Percentiles rank a stretch among this genome's conserved stretches.
phyloP scores from a whole-genome alignment of 2,329 filamentous ascomycete species.

The Colletotrichum chlorophyti region DNA sequence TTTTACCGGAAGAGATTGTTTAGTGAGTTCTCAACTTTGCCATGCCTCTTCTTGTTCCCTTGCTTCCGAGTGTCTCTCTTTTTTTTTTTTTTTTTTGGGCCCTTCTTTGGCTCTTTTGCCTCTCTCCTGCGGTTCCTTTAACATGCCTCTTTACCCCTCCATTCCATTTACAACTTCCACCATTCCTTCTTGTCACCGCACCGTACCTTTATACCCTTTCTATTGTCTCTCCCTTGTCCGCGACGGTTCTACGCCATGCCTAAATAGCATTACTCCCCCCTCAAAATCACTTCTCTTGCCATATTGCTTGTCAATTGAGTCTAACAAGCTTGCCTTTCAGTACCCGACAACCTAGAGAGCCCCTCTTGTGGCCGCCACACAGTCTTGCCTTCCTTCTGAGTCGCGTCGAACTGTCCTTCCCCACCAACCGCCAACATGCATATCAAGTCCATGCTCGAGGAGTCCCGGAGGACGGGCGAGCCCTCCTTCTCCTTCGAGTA shows the following conservation, averaged over 20 bases:
- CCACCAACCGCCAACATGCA: conserved; percentile 71
- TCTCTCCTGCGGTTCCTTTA: conserved; percentile 8
- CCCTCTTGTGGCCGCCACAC: conserved; percentile 7
- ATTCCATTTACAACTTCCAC: conserved; percentile 6
- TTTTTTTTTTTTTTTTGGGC: background rate
- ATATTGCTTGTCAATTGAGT: conserved; percentile 9
- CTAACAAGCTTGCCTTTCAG: conserved; percentile 2
- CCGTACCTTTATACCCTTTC: background rate
- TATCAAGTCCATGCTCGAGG: conserved; percentile 88
- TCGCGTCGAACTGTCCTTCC: background rate
- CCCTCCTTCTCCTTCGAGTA: conserved; percentile 99
- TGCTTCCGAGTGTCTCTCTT: conserved; percentile 9
- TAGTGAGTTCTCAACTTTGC: conserved; percentile 10
- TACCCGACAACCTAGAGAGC: conserved; percentile 13
- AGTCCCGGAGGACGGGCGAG: conserved; percentile 78
- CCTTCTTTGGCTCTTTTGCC: background rate
- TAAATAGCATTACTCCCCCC: conserved; percentile 7
- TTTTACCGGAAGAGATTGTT: conserved; percentile 10
- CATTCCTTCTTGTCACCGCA: background rate
- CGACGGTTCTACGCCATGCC: background rate
- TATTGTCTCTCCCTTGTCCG: background rate
- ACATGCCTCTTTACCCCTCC: conserved; percentile 17
- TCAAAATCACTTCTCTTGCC: background rate
- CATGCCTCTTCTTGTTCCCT: no score
- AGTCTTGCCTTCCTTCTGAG: background rate